phyloP scores from a whole-genome alignment of 306 rosid genomes.

The Ziziphus jujuba region DNA sequence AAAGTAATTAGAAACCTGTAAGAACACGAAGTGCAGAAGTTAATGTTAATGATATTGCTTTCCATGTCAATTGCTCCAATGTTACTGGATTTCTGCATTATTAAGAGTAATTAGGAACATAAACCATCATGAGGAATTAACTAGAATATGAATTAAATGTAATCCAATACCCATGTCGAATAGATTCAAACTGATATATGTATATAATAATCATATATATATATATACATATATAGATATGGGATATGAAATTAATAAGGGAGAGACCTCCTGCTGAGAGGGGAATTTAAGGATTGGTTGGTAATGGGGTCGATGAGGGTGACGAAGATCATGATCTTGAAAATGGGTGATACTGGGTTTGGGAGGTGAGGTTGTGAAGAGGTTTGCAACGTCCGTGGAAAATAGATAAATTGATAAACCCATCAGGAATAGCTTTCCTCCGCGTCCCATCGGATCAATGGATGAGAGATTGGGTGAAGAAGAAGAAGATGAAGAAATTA shows the following conservation, averaged over 20 bases:
- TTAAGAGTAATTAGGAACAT: not conserved
- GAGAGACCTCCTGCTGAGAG: slow-evolving; percentile 14
- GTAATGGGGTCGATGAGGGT: slow-evolving; percentile 15
- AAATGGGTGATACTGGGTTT: slow-evolving; percentile 31
- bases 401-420: slow-evolving; percentile 59
- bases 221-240: not conserved
- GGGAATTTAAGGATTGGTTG: slow-evolving; percentile 34
- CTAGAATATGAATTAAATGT: not conserved
- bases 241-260: not conserved
- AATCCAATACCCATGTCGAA: no score
- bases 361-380: slow-evolving; percentile 51
- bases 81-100: slow-evolving; percentile 34
- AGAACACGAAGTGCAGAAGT: slow-evolving; percentile 64
- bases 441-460: slow-evolving; percentile 34
- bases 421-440: slow-evolving; percentile 41
- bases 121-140: not conserved
- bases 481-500: not conserved
- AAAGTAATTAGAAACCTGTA: slow-evolving; percentile 45
- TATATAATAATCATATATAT: not conserved
- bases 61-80: slow-evolving; percentile 48
- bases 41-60: slow-evolving; percentile 46
- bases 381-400: slow-evolving; percentile 49
- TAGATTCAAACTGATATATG: not conserved
- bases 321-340: slow-evolving; percentile 12
- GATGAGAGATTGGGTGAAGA: not conserved